Conservation (phyloP, 2,329 filamentous ascomycete species). For the Ceratocystis ficicola region DNA sequence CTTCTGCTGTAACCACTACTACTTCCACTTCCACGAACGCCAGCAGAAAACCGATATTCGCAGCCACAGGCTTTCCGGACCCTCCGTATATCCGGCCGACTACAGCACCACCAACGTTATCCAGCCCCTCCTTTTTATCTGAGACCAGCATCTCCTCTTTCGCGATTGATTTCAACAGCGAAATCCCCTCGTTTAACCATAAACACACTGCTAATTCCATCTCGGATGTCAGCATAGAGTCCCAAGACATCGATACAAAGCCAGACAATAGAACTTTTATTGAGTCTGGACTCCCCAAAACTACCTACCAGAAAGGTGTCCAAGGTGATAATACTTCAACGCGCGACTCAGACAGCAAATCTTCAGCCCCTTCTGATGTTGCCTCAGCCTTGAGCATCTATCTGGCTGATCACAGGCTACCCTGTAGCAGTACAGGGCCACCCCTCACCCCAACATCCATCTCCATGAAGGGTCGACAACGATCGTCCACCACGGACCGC, state of each 20-base stretch:
- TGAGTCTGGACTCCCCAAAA: neutral
- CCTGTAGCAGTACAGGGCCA: constrained; percentile 11
- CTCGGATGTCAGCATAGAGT: constrained; percentile 27
- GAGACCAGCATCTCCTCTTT: constrained; percentile 11
- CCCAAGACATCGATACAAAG: neutral
- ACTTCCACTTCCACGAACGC: constrained; percentile 8
- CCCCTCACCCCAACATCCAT: constrained; percentile 21
- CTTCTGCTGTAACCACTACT: neutral
- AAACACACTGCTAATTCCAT: constrained; percentile 38
- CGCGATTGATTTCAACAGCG: constrained; percentile 32
- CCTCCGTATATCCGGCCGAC: constrained; percentile 14
- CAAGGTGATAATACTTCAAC: neutral
- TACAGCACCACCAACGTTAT: constrained; percentile 21
- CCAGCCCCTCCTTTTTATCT: constrained; percentile 22
- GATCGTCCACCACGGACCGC: constrained; percentile 39
- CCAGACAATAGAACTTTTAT: neutral
- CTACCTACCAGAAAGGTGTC: neutral
- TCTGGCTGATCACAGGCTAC: constrained; percentile 10
- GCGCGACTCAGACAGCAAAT: constrained; percentile 11
- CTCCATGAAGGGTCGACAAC: constrained; percentile 29
- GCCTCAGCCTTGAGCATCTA: constrained; percentile 1
- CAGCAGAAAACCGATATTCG: neutral
- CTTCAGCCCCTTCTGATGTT: constrained; percentile 17
- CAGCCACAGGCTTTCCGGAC: neutral
- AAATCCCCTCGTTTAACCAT: constrained; percentile 43